A percentile compares a stretch with the other conserved stretches of the same genome.
phyloP scores from a whole-genome alignment of 1,139 yeast genomes.

The Blastobotrys buckinghamii region DNA sequence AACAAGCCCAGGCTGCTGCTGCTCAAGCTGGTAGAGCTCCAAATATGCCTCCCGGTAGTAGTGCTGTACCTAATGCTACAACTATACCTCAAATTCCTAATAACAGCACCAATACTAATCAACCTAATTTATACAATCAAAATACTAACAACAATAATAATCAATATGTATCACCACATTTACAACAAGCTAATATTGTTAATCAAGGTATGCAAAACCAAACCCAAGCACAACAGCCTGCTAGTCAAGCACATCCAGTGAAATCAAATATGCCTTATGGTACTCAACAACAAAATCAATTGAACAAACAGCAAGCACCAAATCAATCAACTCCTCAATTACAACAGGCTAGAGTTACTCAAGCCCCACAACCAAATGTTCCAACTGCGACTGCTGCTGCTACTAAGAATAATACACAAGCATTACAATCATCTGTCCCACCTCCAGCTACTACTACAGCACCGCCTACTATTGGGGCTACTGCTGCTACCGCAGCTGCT shows the following conservation, averaged over 20 bases:
- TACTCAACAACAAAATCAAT: neutral
- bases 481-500: neutral
- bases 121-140: neutral
- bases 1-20: slow-evolving; percentile 5
- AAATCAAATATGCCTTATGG: slow-evolving; percentile 11
- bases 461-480: slow-evolving; percentile 1
- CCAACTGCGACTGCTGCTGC: neutral
- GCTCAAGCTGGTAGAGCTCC: slow-evolving; percentile 13
- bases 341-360: too few species aligned
- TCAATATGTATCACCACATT: neutral
- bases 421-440: too few species aligned
- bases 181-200: neutral
- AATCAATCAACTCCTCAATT: neutral
- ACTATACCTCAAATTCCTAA: neutral
- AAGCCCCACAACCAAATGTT: too few species aligned
- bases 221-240: neutral
- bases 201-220: too few species aligned
- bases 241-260: slow-evolving; percentile 9
- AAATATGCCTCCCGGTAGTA: slow-evolving; percentile 1
- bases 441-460: neutral
- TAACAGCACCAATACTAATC: neutral
- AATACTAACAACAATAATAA: too few species aligned
- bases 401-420: too few species aligned
- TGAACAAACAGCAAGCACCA: neutral
- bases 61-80: too few species aligned